phyloP scores from a whole-genome alignment of 2,329 filamentous ascomycete genomes.

The Pseudogymnoascus sp. region DNA sequence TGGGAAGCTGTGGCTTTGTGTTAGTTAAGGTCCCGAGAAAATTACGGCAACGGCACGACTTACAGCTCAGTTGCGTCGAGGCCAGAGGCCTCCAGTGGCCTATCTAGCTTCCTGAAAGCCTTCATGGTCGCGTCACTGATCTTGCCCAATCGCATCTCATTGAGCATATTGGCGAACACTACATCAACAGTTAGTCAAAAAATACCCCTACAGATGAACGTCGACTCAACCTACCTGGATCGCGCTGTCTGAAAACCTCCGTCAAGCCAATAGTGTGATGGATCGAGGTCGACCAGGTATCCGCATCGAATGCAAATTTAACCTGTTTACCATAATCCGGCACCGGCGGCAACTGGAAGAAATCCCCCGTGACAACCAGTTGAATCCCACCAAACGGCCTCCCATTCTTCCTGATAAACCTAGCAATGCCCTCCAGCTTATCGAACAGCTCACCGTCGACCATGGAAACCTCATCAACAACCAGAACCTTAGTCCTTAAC shows the following conservation, averaged over 20 bases:
- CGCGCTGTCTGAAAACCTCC: constrained; percentile 92
- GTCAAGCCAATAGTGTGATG: constrained; percentile 93
- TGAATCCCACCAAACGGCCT: constrained; percentile 94
- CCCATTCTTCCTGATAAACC: constrained; percentile 79
- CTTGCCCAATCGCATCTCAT: constrained; percentile 89
- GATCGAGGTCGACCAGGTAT: constrained; percentile 85
- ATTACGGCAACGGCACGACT: constrained; percentile 20
- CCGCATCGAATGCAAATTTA: constrained; percentile 89
- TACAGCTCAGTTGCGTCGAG: constrained; percentile 78
- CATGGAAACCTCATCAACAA: constrained; percentile 97
- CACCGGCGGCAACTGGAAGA: constrained; percentile 93
- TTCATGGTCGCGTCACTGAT: constrained; percentile 68
- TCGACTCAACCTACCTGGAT: constrained; percentile 45
- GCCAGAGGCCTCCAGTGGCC: constrained; percentile 62
- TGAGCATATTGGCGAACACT: constrained; percentile 90
- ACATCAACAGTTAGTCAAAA: constrained; percentile 8
- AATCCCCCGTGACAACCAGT: constrained; percentile 90
- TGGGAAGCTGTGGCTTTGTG: constrained; percentile 52
- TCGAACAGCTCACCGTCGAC: constrained; percentile 95
- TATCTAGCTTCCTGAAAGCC: constrained; percentile 64
- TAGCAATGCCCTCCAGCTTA: constrained; percentile 83
- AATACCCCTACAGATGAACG: neutral
- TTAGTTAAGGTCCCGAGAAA: constrained; percentile 19
- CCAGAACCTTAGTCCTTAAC: constrained; percentile 76
- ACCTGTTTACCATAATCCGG: constrained; percentile 63